Evolutionary conservation across 352 stramenopile genomes (phyloP).

Genomic region (Thraustochytrium sp.): DNA sequence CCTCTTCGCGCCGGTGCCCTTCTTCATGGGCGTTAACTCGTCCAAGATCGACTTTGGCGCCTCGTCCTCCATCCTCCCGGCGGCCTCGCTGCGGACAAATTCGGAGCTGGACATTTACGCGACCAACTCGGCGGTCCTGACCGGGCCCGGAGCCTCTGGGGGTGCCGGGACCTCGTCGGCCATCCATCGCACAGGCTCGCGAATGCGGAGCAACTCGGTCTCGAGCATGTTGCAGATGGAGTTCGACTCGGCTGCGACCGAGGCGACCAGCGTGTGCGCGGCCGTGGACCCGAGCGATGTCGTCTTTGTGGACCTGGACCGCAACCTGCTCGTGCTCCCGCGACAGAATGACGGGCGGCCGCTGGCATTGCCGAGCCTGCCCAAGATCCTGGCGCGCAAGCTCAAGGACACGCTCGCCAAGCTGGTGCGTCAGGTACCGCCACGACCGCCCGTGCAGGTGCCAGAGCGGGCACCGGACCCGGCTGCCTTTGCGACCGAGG

Average conservation of each 20-base stretch:
- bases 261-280: slow-evolving; percentile 45
- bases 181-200: not conserved
- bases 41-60: slow-evolving; percentile 63
- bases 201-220: not conserved
- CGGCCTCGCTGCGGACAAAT: not conserved
- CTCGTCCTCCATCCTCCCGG: not conserved
- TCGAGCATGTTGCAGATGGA: not conserved
- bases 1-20: slow-evolving; percentile 88
- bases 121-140: too few relatives aligned
- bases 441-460: not conserved
- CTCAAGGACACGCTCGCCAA: slow-evolving; percentile 19
- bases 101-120: too few relatives aligned
- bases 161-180: not conserved
- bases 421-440: not conserved
- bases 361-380: not conserved
- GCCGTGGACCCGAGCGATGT: slow-evolving; percentile 66
- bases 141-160: not conserved
- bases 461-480: not conserved
- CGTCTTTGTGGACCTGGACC: slow-evolving; percentile 88
- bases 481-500: not conserved
- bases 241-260: not conserved
- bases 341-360: not conserved
- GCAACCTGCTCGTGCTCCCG: slow-evolving; percentile 62
- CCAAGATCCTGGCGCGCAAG: not conserved
- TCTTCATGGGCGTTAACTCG: slow-evolving; percentile 80